Evolutionary conservation across 2,329 filamentous ascomycete species (phyloP).

Genomic region (Stemphylium beticola): DNA sequence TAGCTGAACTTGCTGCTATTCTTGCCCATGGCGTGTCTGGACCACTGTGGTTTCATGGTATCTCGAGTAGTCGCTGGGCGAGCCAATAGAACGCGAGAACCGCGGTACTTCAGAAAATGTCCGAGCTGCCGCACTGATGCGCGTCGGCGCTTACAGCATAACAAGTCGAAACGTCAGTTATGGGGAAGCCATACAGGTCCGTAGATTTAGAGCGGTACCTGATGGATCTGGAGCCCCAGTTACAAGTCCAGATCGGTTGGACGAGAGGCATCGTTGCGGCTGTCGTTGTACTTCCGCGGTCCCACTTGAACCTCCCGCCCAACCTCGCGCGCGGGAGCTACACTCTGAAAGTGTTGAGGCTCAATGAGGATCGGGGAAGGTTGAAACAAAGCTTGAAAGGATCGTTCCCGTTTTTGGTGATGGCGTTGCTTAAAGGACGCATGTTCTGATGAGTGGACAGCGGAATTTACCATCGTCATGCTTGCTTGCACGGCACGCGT

Average conservation of each 20-base stretch:
- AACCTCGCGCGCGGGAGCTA: slow-evolving; percentile 49
- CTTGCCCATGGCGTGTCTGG: slow-evolving; percentile 38
- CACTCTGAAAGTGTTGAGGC: slow-evolving; percentile 45
- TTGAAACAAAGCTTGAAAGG: slow-evolving; percentile 17
- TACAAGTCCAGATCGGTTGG: slow-evolving; percentile 37
- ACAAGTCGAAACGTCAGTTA: slow-evolving; percentile 30
- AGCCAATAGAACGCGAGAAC: slow-evolving; percentile 42
- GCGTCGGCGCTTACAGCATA: slow-evolving; percentile 45
- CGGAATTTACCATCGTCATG: slow-evolving; percentile 26
- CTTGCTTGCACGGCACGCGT: slow-evolving; percentile 13
- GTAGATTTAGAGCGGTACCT: slow-evolving; percentile 21
- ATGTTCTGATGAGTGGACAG: slow-evolving; percentile 29
- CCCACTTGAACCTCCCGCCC: slow-evolving; percentile 40
- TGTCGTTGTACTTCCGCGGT: slow-evolving; percentile 40
- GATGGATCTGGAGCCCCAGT: slow-evolving; percentile 28
- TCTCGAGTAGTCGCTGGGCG: slow-evolving; percentile 48
- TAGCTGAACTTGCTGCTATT: slow-evolving; percentile 42
- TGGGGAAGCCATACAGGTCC: slow-evolving; percentile 37
- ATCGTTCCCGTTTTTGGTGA: slow-evolving; percentile 20
- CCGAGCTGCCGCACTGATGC: slow-evolving; percentile 45
- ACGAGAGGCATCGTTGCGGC: slow-evolving; percentile 36
- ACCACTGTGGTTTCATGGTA: slow-evolving; percentile 43
- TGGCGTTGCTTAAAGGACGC: slow-evolving; percentile 35
- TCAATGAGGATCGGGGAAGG: slow-evolving; percentile 38
- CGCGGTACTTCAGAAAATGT: slow-evolving; percentile 41